These are phyloP conservation scores for Xylaria grammica DNA, from an alignment of 495 filamentous ascomycete species.

Conservation along the genomic window DNA sequence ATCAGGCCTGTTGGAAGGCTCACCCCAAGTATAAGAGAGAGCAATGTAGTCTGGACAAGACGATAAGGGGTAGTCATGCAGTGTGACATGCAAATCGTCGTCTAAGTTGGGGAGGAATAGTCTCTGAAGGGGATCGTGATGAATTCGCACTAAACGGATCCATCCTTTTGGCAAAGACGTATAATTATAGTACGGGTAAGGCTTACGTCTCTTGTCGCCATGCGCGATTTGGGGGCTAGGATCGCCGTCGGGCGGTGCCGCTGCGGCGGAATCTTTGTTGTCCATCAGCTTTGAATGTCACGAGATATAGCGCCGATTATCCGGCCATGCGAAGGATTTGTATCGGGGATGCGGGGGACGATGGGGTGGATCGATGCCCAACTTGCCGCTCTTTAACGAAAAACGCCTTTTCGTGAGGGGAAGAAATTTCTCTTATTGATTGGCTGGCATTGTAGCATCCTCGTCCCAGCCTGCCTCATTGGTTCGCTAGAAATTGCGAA, in stretches of 20 bases:
- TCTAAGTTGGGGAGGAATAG: background rate
- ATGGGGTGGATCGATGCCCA: no score
- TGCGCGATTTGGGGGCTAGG: background rate
- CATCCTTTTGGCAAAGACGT: background rate
- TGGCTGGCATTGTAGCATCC: no score
- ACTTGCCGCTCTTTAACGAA: no score
- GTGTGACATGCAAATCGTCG: slow-evolving; percentile 4
- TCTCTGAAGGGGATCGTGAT: background rate
- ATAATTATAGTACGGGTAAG: background rate
- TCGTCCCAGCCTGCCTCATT: no score
- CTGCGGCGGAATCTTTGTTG: background rate
- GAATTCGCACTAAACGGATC: background rate
- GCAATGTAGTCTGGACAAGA: slow-evolving; percentile 6
- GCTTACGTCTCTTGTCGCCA: background rate
- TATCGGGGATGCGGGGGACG: no score
- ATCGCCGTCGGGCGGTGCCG: background rate
- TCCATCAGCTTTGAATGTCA: background rate
- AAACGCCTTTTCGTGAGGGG: no score
- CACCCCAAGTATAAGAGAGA: slow-evolving; percentile 5
- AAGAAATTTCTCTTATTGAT: no score
- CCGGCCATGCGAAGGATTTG: background rate
- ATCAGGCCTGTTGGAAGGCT: background rate
- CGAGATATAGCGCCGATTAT: background rate
- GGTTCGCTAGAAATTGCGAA: no score
- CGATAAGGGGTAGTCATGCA: background rate